These are phyloP conservation scores for Sordariomycetes sp. DNA, from an alignment of 2,329 filamentous ascomycete species.

Conservation along the genomic window DNA sequence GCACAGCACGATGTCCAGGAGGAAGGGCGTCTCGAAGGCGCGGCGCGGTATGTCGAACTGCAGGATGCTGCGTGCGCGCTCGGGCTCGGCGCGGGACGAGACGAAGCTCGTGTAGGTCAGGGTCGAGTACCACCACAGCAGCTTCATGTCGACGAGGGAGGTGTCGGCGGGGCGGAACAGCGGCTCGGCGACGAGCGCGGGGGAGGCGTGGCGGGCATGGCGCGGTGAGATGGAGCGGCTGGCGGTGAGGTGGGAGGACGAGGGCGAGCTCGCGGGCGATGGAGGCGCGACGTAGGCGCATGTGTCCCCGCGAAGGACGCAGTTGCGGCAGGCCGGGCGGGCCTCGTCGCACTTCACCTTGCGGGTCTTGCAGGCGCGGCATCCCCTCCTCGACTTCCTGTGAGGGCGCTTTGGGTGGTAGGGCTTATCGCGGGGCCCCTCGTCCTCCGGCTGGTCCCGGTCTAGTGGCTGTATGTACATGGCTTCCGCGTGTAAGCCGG, in stretches of 20 bases:
- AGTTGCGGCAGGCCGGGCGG: slow-evolving; percentile 36
- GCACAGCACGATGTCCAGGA: slow-evolving; percentile 44
- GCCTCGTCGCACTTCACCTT: slow-evolving; percentile 46
- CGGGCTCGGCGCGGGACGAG: slow-evolving; percentile 19
- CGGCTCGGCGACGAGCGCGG: not conserved
- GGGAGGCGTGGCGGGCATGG: slow-evolving; percentile 5
- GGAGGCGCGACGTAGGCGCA: slow-evolving; percentile 30
- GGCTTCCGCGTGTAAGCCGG: not conserved
- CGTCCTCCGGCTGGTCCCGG: not conserved
- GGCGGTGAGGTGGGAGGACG: not conserved
- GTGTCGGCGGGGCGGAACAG: slow-evolving; percentile 17
- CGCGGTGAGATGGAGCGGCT: not conserved
- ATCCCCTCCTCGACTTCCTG: slow-evolving; percentile 42
- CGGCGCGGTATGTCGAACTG: slow-evolving; percentile 34
- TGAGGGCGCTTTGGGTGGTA: slow-evolving; percentile 39
- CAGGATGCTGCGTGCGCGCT: slow-evolving; percentile 29
- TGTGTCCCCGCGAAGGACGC: slow-evolving; percentile 31
- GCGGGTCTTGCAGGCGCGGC: slow-evolving; percentile 41
- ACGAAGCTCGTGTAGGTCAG: slow-evolving; percentile 35
- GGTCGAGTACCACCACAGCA: slow-evolving; percentile 44
- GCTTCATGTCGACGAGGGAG: slow-evolving; percentile 35
- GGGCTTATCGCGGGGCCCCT: slow-evolving; percentile 9
- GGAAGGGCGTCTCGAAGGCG: slow-evolving; percentile 40
- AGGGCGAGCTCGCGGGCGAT: slow-evolving; percentile 6
- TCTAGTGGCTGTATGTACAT: not conserved